These are phyloP conservation scores for Bathelium albidoporum DNA, from an alignment of 495 filamentous ascomycete species.

Conservation along the genomic window DNA sequence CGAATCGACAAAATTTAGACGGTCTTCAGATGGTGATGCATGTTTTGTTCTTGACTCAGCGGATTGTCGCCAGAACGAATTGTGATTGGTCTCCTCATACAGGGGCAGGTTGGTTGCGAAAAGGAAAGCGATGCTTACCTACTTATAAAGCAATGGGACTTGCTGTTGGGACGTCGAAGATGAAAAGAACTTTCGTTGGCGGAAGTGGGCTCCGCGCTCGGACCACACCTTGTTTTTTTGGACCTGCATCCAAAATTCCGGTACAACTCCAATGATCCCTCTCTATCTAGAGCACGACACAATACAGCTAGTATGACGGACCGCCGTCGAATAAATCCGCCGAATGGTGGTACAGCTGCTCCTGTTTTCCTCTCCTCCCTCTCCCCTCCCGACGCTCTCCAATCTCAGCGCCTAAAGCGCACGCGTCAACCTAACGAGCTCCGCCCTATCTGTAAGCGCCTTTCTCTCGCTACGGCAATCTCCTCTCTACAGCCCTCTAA, in stretches of 20 bases:
- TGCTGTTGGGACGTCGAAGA: background rate
- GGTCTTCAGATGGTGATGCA: constrained; percentile 97
- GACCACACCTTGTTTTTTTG: background rate
- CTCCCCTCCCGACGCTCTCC: constrained; percentile 27
- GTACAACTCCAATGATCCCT: background rate
- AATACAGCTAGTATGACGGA: constrained; percentile 38
- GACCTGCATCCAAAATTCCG: background rate
- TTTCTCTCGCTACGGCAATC: background rate
- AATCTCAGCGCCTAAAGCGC: constrained; percentile 43
- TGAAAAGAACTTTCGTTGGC: background rate
- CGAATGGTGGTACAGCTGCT: constrained; percentile 64
- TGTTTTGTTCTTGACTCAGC: constrained; percentile 91
- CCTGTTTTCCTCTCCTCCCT: constrained; percentile 50
- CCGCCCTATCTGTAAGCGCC: constrained; percentile 15
- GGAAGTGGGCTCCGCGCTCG: background rate
- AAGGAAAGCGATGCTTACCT: background rate
- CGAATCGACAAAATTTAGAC: background rate
- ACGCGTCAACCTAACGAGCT: constrained; percentile 18
- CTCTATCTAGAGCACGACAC: background rate
- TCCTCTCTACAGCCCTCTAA: background rate
- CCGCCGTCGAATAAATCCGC: constrained; percentile 83
- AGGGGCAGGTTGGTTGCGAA: background rate
- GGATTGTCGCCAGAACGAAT: constrained; percentile 59
- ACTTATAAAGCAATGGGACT: background rate
- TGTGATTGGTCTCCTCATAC: constrained; percentile 54